Conservation (phyloP, 1,284 basidiomycete species). For the Ustilago loliicola region DNA sequence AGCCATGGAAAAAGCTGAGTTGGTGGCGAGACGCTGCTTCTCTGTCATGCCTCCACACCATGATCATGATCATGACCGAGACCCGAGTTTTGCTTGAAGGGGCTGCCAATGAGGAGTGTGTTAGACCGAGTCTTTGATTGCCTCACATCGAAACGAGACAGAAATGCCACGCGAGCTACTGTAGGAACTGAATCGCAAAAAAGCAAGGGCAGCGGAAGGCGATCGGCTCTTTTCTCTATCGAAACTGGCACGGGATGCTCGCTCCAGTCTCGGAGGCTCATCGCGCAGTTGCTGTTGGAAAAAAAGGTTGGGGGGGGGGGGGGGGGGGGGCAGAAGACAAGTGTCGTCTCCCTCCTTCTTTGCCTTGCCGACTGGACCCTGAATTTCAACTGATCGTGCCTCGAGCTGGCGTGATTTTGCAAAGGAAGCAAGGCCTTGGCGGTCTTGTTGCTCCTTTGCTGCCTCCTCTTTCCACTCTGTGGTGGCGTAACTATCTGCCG, state of each 20-base stretch:
- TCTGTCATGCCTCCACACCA: conserved; percentile 1
- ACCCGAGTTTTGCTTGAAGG: neutral
- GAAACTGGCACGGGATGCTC: conserved; percentile 39
- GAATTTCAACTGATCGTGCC: neutral
- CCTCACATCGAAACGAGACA: neutral
- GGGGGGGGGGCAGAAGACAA: too few relatives aligned
- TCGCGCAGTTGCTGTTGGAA: too few relatives aligned
- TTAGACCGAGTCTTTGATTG: conserved; percentile 15
- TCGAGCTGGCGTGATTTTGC: conserved; percentile 3
- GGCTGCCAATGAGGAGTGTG: too few relatives aligned
- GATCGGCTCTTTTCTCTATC: conserved; percentile 34
- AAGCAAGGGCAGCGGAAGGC: too few relatives aligned
- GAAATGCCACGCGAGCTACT: neutral
- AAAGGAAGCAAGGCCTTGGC: too few relatives aligned
- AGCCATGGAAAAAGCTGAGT: neutral
- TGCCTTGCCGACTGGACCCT: neutral
- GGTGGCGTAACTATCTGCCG: too few relatives aligned
- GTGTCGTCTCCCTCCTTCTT: neutral
- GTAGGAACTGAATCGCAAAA: too few relatives aligned
- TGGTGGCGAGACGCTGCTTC: neutral
- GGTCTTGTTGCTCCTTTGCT: too few relatives aligned
- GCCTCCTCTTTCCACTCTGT: too few relatives aligned
- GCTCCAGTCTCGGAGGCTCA: conserved; percentile 34
- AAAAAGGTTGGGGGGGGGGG: too few relatives aligned
- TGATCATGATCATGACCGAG: neutral